Base-by-base conservation (phyloP, 2,329 filamentous ascomycete species). In the Claviceps pazoutovae region DNA sequence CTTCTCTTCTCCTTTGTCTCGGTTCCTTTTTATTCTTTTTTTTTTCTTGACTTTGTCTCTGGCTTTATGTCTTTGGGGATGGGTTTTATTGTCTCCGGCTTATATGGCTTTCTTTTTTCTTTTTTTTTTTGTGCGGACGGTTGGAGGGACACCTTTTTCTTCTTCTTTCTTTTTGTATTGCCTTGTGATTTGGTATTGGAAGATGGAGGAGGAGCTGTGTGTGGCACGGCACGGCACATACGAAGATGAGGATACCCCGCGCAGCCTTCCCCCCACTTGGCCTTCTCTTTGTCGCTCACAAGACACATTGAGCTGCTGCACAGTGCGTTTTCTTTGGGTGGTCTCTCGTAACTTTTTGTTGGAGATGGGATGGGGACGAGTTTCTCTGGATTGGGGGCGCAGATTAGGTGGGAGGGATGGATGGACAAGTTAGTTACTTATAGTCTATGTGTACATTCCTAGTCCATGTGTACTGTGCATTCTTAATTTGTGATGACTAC, bases 241-340 rank as follows among this genome's bases (percentile, higher is more conserved):
- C 26, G 26, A 9, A 46, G 49, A 49, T 50, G 51, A 51, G 49
- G 49, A 54, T 54, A 51, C 52, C 52, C 52, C n/a, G 8, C 17
- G 16, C 7, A 6, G 5, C 14, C 4, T 8, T 8, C 37, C 37
- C 19, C 48, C 19, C 42, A 2, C 0, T 14, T n/a, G 5, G 5
- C 21, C 13, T 30, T 16, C 11, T 5, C 26, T 23, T 34, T 34
- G 23, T 30, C 26, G 26, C 9, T 30, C 26, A 4, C 26, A 19
- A 46, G 16, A 23, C 5, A 43, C 43, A 48, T 49, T 48, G 45
- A 46, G 54, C 50, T 54, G 36, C 34, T 54, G 9, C 38, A 44
- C 36, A 43, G 39, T 26, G 30, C 3, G 30, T 17, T 38, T 51
- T 50, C 19, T 46, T 37, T 46, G 17, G 38, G 43, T 53, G 48